Evolutionary conservation across 1,139 yeast species (phyloP), one percentile per base, ranked within the genome.

Genomic region (Entelexis sorbosivorans): DNA sequence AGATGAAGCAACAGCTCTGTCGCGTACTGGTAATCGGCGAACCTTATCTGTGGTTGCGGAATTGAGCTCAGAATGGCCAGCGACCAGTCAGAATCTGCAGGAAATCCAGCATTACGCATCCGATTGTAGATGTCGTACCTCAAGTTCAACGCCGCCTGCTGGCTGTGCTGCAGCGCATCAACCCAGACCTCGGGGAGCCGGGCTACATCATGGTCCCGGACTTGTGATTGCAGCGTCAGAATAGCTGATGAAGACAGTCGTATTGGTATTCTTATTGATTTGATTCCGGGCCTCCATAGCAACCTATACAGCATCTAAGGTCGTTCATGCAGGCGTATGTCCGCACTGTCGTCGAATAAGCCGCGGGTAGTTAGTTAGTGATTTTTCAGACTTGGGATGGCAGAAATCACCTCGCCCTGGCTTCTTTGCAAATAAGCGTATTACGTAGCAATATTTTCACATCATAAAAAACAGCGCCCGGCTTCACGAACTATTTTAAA

Each of bases 11-110:
- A 39, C 13, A 50, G 48, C 20, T 55, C 56, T 8, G 43, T 35
- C 2, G 52, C 48, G 29, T 53, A 58, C 19, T 29, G 36, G 38
- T 51, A 56, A 43, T 58, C 61, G 9, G 51, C 48, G n/a, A 44
- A 45, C 5, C 49, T 40, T 20, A 33, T 32, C 9, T 16, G 26
- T 10, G 6, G 16, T 10, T 9, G 16, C 16, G 51, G 58, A 26
- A 58, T 46, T 8, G 42, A 11, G 20, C 38, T 16, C 10, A 51
- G 8, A 4, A 53, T 48, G 24, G 36, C 29, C 5, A 33, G 29
- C n/a, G 47, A 14, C 57, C 57, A 53, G 17, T 20, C 31, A 1
- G 46, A 43, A n/a, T 33, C 8, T 6, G 35, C 26, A 14, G 19
- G 31, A 2, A 36, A 17, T 3, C 49, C 39, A 9, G n/a, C 24